Evolutionary conservation across 73 alveolate species (phyloP), one percentile per base, ranked within the genome.

Genomic region (Paramecium biaurelia): DNA sequence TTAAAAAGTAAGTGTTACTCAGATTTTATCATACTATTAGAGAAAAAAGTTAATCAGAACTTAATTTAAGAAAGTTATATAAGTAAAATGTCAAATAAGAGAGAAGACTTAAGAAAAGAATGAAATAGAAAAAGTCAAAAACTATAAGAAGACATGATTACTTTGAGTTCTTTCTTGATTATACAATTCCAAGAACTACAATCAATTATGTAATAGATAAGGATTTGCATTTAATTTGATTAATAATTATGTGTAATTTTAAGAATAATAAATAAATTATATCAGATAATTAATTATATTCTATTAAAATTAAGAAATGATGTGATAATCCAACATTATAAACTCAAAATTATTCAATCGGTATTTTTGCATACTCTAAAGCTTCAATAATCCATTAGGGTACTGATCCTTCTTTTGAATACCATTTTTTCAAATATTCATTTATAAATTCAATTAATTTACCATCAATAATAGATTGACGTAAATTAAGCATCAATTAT

Each of bases 391-490:
- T 63, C 90, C 90, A 79, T 47, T 43, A 2, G 1, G 90, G 90
- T 37, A 79, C 43, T n/a, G 3, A 23, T 8, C 43, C 43, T 79
- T 79, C 90, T 14, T 4, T 24, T 20, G 10, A 43, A 79, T 43
- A 79, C 90, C 90, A 79, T 14, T 79, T 47, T n/a, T 18, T 14
- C 14, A 79, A 35, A 47, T 43, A 79, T 37, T 3, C 45, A 43
- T 92, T 95, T 20, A 96, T 97, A 79, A 92, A 98, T 88, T 95
- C 95, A 74, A 94, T 98, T n/a, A 96, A 96, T 23, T 92, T 95
- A 7, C 92, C 97, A 63, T 96, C 93, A 15, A 97, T 72, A 43
- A 98, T 95, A 3, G 99, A 94, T 47, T 96, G 92, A 92, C 99
- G 95, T 32, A 98, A 82, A 67, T 87, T 95, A 41, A 96, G 93